These are phyloP conservation scores for Citrus sp. DNA, from an alignment of 345 rosid genomes.

Conservation along the genomic window DNA sequence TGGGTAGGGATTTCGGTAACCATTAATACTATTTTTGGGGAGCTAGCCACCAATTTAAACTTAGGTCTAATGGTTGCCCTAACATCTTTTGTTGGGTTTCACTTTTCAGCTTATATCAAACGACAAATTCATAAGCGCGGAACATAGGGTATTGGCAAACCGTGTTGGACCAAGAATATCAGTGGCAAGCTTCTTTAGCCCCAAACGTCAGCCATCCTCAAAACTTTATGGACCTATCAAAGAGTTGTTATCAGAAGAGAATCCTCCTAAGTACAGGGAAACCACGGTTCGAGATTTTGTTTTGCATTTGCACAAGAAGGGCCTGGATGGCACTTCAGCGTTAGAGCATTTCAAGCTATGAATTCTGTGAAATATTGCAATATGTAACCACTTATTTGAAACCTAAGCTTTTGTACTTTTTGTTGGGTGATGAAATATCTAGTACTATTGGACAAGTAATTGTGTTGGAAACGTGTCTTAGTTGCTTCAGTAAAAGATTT, in stretches of 20 bases:
- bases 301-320: conserved; percentile 21
- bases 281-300: conserved; percentile 30
- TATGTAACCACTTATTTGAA: not conserved
- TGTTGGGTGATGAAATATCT: not conserved
- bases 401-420: not conserved
- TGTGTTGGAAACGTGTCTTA: not conserved
- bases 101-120: conserved; percentile 24
- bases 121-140: conserved; percentile 25
- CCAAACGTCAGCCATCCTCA: not conserved
- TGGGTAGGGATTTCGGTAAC: too few relatives aligned
- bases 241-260: conserved; percentile 44
- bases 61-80: not conserved
- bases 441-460: not conserved
- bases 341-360: conserved; percentile 12
- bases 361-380: not conserved
- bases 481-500: too few relatives aligned
- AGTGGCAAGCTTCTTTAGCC: conserved; percentile 31
- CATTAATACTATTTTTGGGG: too few relatives aligned
- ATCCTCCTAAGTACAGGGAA: conserved; percentile 45
- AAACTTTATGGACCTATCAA: conserved; percentile 31
- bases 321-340: conserved; percentile 27
- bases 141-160: conserved; percentile 26
- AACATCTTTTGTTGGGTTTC: not conserved
- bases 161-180: conserved; percentile 17
- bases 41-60: not conserved